A percentile compares a stretch with the other conserved stretches of the same genome.
Evolutionary conservation across 192 early-diverging fungal species (phyloP).

Genomic region (Powellomyces hirtus): DNA sequence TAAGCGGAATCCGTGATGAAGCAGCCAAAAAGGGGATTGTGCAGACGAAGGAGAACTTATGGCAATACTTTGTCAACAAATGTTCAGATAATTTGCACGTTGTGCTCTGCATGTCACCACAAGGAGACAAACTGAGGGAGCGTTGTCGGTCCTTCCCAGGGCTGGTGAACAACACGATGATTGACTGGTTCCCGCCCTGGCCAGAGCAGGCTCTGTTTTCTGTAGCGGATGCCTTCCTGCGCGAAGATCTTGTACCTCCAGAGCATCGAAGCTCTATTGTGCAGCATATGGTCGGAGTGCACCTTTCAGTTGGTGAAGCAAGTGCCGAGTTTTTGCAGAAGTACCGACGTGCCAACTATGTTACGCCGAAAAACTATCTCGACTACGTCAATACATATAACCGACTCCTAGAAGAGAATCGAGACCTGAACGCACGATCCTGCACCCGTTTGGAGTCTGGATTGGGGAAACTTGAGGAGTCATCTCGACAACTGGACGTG

Average conservation of each 20-base stretch:
- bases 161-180: constrained; percentile 64
- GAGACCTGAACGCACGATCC: constrained; percentile 52
- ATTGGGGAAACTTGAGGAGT: constrained; percentile 59
- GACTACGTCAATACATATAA: constrained; percentile 65
- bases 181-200: constrained; percentile 66
- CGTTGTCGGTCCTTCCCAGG: constrained; percentile 60
- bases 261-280: constrained; percentile 50
- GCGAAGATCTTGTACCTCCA: constrained; percentile 43
- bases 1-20: constrained; percentile 51
- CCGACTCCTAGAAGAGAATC: constrained; percentile 51
- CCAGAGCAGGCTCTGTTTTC: constrained; percentile 62
- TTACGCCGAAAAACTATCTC: constrained; percentile 62
- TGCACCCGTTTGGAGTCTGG: constrained; percentile 56
- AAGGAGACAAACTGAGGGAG: constrained; percentile 60
- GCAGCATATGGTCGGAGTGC: constrained; percentile 59
- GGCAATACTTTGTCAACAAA: constrained; percentile 62
- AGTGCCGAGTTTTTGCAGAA: constrained; percentile 57
- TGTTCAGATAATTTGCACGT: constrained; percentile 59
- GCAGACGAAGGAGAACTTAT: constrained; percentile 54
- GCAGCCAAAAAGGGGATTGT: constrained; percentile 47
- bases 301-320: constrained; percentile 51
- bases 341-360: constrained; percentile 58
- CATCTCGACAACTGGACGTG: constrained; percentile 56
- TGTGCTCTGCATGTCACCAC: constrained; percentile 62
- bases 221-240: constrained; percentile 57